Conservation (phyloP, 345 rosid genomes). For the Syzygium grande region DNA sequence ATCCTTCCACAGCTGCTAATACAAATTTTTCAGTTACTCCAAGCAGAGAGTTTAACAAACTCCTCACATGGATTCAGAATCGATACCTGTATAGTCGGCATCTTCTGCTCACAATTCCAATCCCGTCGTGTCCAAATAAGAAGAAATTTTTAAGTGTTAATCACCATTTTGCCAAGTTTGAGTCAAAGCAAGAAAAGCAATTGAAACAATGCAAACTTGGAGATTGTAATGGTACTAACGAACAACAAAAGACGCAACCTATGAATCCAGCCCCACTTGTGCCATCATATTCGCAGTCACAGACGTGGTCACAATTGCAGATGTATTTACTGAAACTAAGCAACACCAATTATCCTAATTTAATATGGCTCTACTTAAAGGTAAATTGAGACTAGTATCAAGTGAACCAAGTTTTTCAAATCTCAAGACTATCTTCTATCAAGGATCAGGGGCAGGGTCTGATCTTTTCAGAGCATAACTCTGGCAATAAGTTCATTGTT, state of each 20-base stretch:
- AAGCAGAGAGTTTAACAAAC: not conserved
- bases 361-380: not conserved
- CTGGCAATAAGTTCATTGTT: not conserved
- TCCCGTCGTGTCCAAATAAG: constrained; percentile 10
- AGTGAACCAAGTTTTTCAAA: not conserved
- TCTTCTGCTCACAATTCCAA: constrained; percentile 49
- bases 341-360: not conserved
- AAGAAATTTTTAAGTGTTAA: constrained; percentile 2
- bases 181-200: not conserved
- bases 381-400: not conserved
- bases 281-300: not conserved
- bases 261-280: not conserved
- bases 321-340: not conserved
- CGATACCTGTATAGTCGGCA: constrained; percentile 87
- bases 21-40: not conserved
- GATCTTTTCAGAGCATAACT: not conserved
- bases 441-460: not conserved
- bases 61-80: not conserved
- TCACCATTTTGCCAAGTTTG: not conserved
- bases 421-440: not conserved
- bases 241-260: not conserved
- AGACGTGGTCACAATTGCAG: not conserved
- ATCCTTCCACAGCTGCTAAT: constrained; percentile 67
- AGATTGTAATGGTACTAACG: not conserved
- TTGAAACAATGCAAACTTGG: not conserved